Conservation (phyloP, 805 yeast species). For the Komagataella populi region DNA sequence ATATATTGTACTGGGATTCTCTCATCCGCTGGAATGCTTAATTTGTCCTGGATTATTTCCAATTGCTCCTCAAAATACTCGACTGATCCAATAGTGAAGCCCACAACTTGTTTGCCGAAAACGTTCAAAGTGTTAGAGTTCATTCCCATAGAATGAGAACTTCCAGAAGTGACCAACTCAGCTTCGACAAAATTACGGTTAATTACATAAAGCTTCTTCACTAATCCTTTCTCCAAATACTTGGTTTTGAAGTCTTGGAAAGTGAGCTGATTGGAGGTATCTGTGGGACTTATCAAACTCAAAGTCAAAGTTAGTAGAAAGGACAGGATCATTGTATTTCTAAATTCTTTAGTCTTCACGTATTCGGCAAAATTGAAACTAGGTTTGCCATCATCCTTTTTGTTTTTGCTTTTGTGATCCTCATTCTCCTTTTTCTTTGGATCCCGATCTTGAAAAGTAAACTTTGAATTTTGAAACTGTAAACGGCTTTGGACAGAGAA, state of each 20-base stretch:
- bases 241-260: constrained; percentile 74
- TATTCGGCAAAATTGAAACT: background rate
- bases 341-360: constrained; percentile 1
- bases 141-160: constrained; percentile 27
- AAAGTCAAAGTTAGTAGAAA: background rate
- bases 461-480: background rate
- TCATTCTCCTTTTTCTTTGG: constrained; percentile 1
- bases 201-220: constrained; percentile 57
- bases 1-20: constrained; percentile 68
- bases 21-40: constrained; percentile 53
- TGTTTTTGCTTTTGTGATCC: constrained; percentile 2
- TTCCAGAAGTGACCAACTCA: constrained; percentile 29
- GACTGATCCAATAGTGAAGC: constrained; percentile 80
- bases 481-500: background rate
- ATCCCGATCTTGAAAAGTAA: background rate
- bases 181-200: constrained; percentile 66
- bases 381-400: constrained; percentile 1
- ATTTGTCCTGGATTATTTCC: constrained; percentile 54
- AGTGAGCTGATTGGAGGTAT: constrained; percentile 11
- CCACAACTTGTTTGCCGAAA: constrained; percentile 31
- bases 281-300: constrained; percentile 1
- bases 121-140: constrained; percentile 18
- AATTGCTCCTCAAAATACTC: constrained; percentile 77
- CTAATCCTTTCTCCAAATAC: constrained; percentile 66
- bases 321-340: constrained; percentile 1